phyloP scores from a whole-genome alignment of 306 rosid species.

The barrel medic (Medicago truncatula) region MtrunA17r5.0-ANR NC_053049.1:14066001-14066500 shows the following conservation, averaged over 20 bases:
- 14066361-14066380: slow-evolving; percentile 1
- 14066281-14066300: slow-evolving; percentile 3
- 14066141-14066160: too few relatives aligned
- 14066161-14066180: too few relatives aligned
- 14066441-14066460: background rate
- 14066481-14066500: background rate
- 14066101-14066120: background rate
- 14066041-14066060: background rate
- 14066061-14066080: background rate
- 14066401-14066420: background rate
- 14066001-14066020: background rate
- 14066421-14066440: background rate
- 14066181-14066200: background rate
- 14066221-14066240: background rate
- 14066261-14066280: background rate
- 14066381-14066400: background rate
- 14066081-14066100: slow-evolving; percentile 6
- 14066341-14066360: background rate
- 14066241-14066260: background rate
- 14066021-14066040: background rate
- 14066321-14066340: slow-evolving; percentile 10
- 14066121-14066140: too few relatives aligned
- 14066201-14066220: background rate
- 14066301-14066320: background rate
- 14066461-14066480: background rate